Evolutionary conservation across 2,329 filamentous ascomycete genomes (phyloP), one percentile per base, ranked within the genome.

Genomic region (Diaporthe sp.): DNA sequence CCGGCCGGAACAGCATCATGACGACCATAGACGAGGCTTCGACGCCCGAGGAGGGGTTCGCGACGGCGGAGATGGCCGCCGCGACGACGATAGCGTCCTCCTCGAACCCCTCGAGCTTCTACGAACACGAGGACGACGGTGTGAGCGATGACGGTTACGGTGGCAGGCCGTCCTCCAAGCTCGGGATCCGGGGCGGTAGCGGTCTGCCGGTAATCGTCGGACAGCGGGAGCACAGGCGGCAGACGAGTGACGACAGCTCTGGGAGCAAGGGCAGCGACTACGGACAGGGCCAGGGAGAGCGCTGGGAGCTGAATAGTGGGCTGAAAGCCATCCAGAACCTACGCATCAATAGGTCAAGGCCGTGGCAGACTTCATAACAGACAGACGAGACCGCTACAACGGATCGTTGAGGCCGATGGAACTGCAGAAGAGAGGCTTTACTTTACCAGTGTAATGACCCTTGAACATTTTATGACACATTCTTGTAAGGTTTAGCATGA

Each of bases 271-370:
- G 33, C n/a, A 73, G 61, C 38, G 57, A 35, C n/a, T 22, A 28
- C 12, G 38, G 50, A 3, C 70, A 54, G 4, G 55, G 7, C 3
- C 45, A 66, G 38, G 42, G 38, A 28, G 61, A 73, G 54, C 61
- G 71, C 15, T 69, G 72, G 72, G 72, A 68, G 22, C 30, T 54
- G 35, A 47, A 25, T 28, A 71, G 72, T 30, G 64, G 72, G 38
- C 19, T 72, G 12, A 64, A 55, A 22, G 71, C 57, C 0, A 71
- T 74, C 19, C 72, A 74, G 42, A 73, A 58, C 25, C 61, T 74
- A 13, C 52, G 66, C 40, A 70, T 74, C 30, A 60, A 58, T 12
- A 58, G 19, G 40, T 55, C 72, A 42, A 72, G 38, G 30, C 47
- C 47, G 3, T 72, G 57, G 57, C 58, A 55, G 35, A 25, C 47